Evolutionary conservation across 2,329 filamentous ascomycete genomes (phyloP), one percentile per base, ranked within the genome.

Genomic region (Diaporthe sp.): DNA sequence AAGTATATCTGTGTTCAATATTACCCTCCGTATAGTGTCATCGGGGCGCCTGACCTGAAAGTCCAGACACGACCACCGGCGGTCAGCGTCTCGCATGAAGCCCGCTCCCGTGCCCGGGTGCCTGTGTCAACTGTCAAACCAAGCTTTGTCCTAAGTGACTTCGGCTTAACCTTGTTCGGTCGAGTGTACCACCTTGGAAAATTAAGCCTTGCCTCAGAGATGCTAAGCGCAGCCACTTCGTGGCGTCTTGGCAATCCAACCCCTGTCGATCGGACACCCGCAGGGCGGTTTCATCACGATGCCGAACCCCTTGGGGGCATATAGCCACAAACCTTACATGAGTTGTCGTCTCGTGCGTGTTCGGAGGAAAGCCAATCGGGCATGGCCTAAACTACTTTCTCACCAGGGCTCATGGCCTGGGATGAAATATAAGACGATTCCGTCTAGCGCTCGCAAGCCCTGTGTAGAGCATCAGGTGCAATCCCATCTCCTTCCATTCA

Each of bases 141-240:
- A 70, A 42, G 65, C 65, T 42, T 70, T 70, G 65, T 55, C 65
- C 34, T 28, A 51, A 28, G 65, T 42, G n/a, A 55, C 17, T 55
- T 70, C 34, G 34, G 65, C 46, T 70, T 55, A 70, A 70, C 65
- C 65, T 70, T 70, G 65, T 55, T 70, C 17, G 31, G 42, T 5
- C 34, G 49, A 39, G 12, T 19, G 17, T 70, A 55, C 49, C 34
- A 42, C 65, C 49, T 25, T 6, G 22, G 37, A 70, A 42, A 70
- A 70, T 42, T 28, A 70, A 70, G 65, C 49, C 46, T 70, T 70
- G 65, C 65, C 55, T 70, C 65, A 70, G 19, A 70, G 65, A 42
- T 70, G 65, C 65, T 70, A 70, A 70, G 65, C 34, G 65, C 65
- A 70, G 65, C 65, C 65, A 70, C n/a, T 19, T 53, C n/a, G 49